phyloP scores from a whole-genome alignment of 768 basidiomycete species.

The Podaxis sp. region DNA sequence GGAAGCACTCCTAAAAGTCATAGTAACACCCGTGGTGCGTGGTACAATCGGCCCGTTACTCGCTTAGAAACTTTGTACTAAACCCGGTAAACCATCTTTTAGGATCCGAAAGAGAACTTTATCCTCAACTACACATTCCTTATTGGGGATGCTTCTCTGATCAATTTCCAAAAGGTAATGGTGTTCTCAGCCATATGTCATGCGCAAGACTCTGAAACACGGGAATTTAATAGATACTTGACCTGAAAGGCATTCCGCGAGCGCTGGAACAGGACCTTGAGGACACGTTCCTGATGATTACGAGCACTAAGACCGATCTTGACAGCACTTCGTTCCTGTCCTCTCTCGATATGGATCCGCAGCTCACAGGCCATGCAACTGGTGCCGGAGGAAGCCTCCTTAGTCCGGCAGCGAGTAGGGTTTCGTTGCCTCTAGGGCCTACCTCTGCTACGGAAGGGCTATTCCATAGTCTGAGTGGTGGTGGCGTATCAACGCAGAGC shows the following conservation, averaged over 20 bases:
- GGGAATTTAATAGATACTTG: conserved; percentile 69
- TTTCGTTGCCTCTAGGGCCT: conserved; percentile 48
- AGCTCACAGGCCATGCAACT: conserved; percentile 36
- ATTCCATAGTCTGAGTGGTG: conserved; percentile 52
- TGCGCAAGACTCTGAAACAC: background rate
- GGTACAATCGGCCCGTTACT: background rate
- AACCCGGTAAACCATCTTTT: conserved; percentile 2
- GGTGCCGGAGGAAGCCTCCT: conserved; percentile 45
- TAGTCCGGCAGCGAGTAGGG: conserved; percentile 66
- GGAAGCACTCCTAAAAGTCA: conserved; percentile 93
- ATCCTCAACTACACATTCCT: conserved; percentile 94
- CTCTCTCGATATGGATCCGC: conserved; percentile 93
- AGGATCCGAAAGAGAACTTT: conserved; percentile 94
- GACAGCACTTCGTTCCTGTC: conserved; percentile 91
- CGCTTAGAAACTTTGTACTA: background rate
- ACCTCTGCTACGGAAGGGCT: conserved; percentile 49
- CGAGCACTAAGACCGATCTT: conserved; percentile 88
- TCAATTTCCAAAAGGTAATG: conserved; percentile 94
- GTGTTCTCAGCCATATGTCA: background rate
- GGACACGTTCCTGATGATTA: conserved; percentile 89
- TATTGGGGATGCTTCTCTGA: conserved; percentile 92
- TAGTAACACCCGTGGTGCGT: conserved; percentile 87
- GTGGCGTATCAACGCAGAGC: conserved; percentile 44
- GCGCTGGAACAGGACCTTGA: conserved; percentile 84
- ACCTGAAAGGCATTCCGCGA: conserved; percentile 91